Conservation (phyloP, 371 early-diverging fungal species). For the Actinomortierella ambigua region DNA sequence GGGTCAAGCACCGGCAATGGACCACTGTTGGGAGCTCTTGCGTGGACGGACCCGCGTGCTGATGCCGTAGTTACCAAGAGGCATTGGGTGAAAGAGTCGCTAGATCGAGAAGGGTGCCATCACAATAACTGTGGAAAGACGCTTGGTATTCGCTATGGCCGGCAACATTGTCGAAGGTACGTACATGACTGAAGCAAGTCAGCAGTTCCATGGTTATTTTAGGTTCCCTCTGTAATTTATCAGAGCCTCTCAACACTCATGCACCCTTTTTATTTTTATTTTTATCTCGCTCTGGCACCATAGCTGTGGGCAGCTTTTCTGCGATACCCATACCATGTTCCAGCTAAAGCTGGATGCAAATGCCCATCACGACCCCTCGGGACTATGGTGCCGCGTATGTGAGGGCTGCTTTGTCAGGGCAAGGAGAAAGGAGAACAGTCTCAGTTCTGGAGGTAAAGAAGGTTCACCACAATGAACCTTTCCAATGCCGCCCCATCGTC, state of each 20-base stretch:
- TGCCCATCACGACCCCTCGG: slow-evolving; percentile 77
- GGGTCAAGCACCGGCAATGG: slow-evolving; percentile 12
- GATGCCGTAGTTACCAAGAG: slow-evolving; percentile 36
- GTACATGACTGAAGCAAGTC: not conserved
- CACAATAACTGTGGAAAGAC: slow-evolving; percentile 28
- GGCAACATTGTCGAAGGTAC: slow-evolving; percentile 49
- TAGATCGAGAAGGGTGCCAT: slow-evolving; percentile 24
- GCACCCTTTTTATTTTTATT: not conserved
- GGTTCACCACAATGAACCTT: too few relatives aligned
- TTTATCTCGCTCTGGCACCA: not conserved
- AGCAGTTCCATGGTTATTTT: not conserved
- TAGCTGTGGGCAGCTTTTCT: slow-evolving; percentile 78
- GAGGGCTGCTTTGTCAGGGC: slow-evolving; percentile 59
- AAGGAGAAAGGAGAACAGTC: slow-evolving; percentile 55
- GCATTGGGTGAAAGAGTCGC: slow-evolving; percentile 35
- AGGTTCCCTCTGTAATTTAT: not conserved
- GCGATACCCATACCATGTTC: slow-evolving; percentile 71
- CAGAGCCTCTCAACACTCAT: not conserved
- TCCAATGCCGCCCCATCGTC: too few relatives aligned
- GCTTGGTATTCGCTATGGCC: slow-evolving; percentile 34
- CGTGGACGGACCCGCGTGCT: slow-evolving; percentile 40
- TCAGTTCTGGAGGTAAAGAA: slow-evolving; percentile 52
- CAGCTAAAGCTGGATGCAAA: slow-evolving; percentile 70
- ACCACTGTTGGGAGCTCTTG: slow-evolving; percentile 6
- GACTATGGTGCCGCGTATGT: slow-evolving; percentile 82